Percentiles rank a stretch among this genome's conserved stretches.
phyloP scores from a whole-genome alignment of 208 protist species.

The Trypanosoma vivax region DNA sequence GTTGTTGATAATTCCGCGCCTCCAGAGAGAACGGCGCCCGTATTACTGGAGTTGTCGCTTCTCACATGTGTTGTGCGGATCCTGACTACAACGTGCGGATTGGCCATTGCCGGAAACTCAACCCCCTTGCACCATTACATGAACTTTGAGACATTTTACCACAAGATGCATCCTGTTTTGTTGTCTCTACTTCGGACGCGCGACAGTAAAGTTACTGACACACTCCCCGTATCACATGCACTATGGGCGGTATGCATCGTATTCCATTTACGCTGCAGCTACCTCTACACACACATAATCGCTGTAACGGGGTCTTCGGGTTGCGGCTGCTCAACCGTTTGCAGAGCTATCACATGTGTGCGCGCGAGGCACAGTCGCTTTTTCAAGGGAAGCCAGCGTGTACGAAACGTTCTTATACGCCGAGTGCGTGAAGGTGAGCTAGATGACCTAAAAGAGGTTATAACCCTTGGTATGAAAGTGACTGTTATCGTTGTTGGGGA shows the following conservation, averaged over 20 bases:
- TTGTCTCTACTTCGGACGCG: constrained; percentile 7
- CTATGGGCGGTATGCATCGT: constrained; percentile 41
- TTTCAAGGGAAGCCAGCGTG: constrained; percentile 10
- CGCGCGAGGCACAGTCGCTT: background rate
- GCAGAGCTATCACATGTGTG: constrained; percentile 11
- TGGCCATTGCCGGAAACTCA: too few relatives aligned
- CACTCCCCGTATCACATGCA: constrained; percentile 19
- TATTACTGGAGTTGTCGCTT: constrained; percentile 39
- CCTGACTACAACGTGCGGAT: too few relatives aligned
- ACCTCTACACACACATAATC: constrained; percentile 16
- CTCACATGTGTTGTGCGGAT: constrained; percentile 23
- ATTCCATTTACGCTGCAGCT: constrained; percentile 40
- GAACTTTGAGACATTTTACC: constrained; percentile 29
- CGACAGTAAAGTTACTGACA: constrained; percentile 6
- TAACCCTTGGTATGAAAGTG: constrained; percentile 21
- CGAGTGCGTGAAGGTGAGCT: constrained; percentile 17
- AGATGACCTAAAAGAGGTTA: constrained; percentile 23
- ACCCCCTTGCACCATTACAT: constrained; percentile 15
- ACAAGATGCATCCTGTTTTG: constrained; percentile 22
- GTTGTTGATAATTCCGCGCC: constrained; percentile 17
- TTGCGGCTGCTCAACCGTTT: constrained; percentile 27
- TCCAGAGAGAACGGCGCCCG: constrained; percentile 13
- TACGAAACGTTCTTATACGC: constrained; percentile 21
- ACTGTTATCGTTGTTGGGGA: constrained; percentile 44
- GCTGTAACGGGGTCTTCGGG: constrained; percentile 24